Evolutionary conservation across 306 rosid species (phyloP), one percentile per base, ranked within the genome.

Genomic region (Rosa chinensis): DNA sequence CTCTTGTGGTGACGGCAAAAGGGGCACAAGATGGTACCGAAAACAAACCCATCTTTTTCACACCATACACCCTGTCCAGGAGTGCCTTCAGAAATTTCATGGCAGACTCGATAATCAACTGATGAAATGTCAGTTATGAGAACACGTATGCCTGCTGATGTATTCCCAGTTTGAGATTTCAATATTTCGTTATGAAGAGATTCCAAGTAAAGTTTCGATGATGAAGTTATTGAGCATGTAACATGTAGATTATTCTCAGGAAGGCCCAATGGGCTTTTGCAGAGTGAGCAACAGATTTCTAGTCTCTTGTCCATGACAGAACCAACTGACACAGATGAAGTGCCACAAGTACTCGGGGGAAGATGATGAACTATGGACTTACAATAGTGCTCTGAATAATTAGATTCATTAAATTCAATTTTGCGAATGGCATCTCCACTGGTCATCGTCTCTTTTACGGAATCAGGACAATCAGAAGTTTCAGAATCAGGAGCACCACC

Each of bases 1-100:
- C 66, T 70, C 70, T 66, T 66, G 70, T 66, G 45, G 45, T 66
- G 14, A 8, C 12, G 45, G 85, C 99, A 94, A 88, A 89, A 92
- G 81, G 97, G 97, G 78, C 99, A 94, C 81, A 87, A 84, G 69
- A 92, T 73, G 69, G 85, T 55, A 62, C 86, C 85, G 85, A 86
- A 92, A 77, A 94, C 99, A 68, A 95, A 92, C 48, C 99, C 99
- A 80, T 92, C 99, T 82, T 91, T 92, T 72, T 78, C 86, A 80
- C 91, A 87, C 99, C 99, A 94, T 77, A 86, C 82, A 56, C 95
- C 91, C 77, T 80, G 87, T 58, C 86, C 90, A 6, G 75, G 67
- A 76, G 80, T 72, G 78, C 81, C 80, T 52, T 76, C 79, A 62
- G 78, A 76, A 75, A 77, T 81, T 76, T 86, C 80, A 62, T 77